These are phyloP conservation scores for Cercophora newfieldiana DNA, from an alignment of 495 filamentous ascomycete species.

Conservation along the genomic window DNA sequence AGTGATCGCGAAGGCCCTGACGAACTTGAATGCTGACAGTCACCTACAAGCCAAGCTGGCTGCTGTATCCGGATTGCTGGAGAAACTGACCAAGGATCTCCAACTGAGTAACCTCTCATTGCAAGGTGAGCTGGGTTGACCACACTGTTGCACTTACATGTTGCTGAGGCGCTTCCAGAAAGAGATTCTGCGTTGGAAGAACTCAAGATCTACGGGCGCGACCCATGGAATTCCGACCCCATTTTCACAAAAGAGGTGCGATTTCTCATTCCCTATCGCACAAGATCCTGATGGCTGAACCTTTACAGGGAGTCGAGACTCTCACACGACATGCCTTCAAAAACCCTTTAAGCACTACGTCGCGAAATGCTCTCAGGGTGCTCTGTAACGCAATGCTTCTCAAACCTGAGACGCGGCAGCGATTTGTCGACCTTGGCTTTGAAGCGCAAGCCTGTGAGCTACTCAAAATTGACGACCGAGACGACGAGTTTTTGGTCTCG, in stretches of 20 bases:
- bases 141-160: not conserved
- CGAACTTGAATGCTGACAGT: constrained; percentile 8
- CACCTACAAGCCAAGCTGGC: constrained; percentile 57
- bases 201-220: constrained; percentile 76
- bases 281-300: not conserved
- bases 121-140: constrained; percentile 49
- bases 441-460: constrained; percentile 67
- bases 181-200: constrained; percentile 63
- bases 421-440: constrained; percentile 78
- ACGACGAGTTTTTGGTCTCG: constrained; percentile 86
- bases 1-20: not conserved
- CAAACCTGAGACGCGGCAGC: constrained; percentile 66
- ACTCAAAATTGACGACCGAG: constrained; percentile 72
- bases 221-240: constrained; percentile 67
- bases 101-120: constrained; percentile 52
- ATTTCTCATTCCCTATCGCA: not conserved
- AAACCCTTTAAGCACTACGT: constrained; percentile 56
- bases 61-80: constrained; percentile 61
- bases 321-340: constrained; percentile 73
- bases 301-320: constrained; percentile 67
- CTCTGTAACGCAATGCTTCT: constrained; percentile 86
- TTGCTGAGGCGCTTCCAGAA: constrained; percentile 48
- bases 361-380: constrained; percentile 77
- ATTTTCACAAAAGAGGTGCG: constrained; percentile 76
- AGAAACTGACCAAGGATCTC: constrained; percentile 59